phyloP scores from a whole-genome alignment of 139 green algal genomes.

The Coccomyxa sp. region DNA sequence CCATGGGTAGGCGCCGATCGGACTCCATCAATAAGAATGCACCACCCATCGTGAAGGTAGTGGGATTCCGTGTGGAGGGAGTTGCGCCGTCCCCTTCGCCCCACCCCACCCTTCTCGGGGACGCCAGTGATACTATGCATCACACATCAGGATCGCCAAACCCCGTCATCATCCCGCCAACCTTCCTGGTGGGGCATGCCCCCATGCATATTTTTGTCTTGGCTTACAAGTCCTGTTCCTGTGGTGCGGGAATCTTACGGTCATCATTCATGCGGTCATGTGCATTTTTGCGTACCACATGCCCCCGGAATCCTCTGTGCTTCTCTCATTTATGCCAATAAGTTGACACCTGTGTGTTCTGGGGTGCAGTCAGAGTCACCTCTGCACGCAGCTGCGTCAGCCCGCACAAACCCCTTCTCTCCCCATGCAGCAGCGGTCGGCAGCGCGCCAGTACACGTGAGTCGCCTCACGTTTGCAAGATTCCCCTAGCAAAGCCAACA shows the following conservation, averaged over 20 bases:
- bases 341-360: background rate
- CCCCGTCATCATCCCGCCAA: conserved; percentile 79
- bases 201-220: background rate
- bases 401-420: background rate
- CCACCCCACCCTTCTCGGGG: conserved; percentile 31
- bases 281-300: no score
- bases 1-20: no score
- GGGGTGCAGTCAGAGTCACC: conserved; percentile 1
- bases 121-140: conserved; percentile 7
- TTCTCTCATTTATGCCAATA: background rate
- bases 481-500: no score
- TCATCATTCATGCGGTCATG: no score
- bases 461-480: background rate
- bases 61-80: conserved; percentile 79
- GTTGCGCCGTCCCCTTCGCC: conserved; percentile 45
- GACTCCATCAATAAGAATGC: no score
- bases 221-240: no score
- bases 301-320: background rate
- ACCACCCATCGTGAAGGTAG: conserved; percentile 33
- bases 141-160: conserved; percentile 44
- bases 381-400: background rate
- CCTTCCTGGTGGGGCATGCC: conserved; percentile 53
- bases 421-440: background rate
- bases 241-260: no score
- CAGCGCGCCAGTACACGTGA: background rate